Evolutionary conservation across 1,139 yeast species (phyloP).

Genomic region (Tardiomyces digboiensis): DNA sequence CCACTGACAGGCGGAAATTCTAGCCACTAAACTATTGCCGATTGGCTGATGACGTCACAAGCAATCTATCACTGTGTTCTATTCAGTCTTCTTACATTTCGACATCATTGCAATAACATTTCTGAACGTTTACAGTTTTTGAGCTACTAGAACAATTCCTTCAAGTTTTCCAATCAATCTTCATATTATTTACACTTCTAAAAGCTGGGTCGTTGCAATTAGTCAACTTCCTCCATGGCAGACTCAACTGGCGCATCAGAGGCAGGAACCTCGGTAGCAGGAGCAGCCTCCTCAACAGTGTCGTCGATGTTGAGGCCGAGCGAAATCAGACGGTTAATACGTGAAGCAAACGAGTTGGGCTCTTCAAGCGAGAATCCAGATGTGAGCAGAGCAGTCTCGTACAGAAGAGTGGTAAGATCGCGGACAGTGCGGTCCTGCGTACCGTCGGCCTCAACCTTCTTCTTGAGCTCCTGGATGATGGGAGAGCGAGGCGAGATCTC

Average conservation of each 20-base stretch:
- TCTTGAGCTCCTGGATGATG: constrained; percentile 89
- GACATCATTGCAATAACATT: no score
- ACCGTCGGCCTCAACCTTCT: constrained; percentile 95
- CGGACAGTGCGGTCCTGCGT: constrained; percentile 97
- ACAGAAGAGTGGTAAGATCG: constrained; percentile 93
- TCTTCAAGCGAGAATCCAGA: constrained; percentile 99
- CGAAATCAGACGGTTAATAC: constrained; percentile 97
- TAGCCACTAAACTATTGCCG: constrained; percentile 1
- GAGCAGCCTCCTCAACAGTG: constrained; percentile 52
- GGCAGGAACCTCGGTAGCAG: constrained; percentile 43
- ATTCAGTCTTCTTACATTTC: no score
- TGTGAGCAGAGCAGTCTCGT: constrained; percentile 96
- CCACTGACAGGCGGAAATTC: constrained; percentile 1
- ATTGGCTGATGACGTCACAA: no score
- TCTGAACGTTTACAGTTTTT: no score
- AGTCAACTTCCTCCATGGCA: constrained; percentile 99
- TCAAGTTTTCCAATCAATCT: no score
- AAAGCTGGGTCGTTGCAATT: constrained; percentile 20
- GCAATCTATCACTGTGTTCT: no score
- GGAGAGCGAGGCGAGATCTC: constrained; percentile 98
- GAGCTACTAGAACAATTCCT: no score
- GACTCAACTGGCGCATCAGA: constrained; percentile 61
- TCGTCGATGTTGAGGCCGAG: constrained; percentile 98
- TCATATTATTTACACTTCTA: not conserved
- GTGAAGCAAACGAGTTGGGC: constrained; percentile 94